These are phyloP conservation scores for Yamadazyma sp. DNA, from an alignment of 805 yeast genomes.

Conservation along the genomic window DNA sequence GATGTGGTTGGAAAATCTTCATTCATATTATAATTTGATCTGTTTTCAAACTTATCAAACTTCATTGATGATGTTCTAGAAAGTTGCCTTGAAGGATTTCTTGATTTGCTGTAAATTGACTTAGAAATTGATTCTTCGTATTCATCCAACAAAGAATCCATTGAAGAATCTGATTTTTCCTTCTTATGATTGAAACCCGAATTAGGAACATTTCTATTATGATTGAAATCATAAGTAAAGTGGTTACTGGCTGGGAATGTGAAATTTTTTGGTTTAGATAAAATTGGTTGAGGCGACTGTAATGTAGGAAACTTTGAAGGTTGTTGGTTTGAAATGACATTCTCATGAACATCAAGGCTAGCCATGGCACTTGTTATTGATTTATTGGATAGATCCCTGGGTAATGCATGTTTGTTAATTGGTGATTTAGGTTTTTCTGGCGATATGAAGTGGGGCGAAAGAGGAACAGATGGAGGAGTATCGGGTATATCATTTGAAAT, in stretches of 20 bases:
- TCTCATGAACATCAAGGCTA: conserved; percentile 24
- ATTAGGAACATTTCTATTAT: conserved; percentile 1
- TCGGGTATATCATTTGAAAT: conserved; percentile 35
- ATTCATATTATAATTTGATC: conserved; percentile 5
- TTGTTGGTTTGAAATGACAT: no score
- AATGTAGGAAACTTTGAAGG: no score
- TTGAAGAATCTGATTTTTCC: conserved; percentile 22
- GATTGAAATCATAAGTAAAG: neutral
- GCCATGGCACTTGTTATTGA: conserved; percentile 30
- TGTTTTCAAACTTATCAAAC: conserved; percentile 6
- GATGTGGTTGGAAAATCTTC: conserved; percentile 34
- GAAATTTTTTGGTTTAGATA: no score
- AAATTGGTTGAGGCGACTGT: neutral
- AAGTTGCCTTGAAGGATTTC: conserved; percentile 24
- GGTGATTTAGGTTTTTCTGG: neutral
- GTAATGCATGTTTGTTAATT: neutral
- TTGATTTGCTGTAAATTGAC: conserved; percentile 21
- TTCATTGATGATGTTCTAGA: conserved; percentile 15
- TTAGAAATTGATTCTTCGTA: conserved; percentile 40
- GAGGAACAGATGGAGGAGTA: conserved; percentile 43
- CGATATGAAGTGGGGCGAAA: conserved; percentile 25
- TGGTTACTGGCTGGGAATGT: neutral
- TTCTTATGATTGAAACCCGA: no score
- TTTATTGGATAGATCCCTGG: conserved; percentile 16
- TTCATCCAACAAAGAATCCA: conserved; percentile 43